phyloP scores from a whole-genome alignment of 768 basidiomycete genomes.

The Coprinellus micaceus region DNA sequence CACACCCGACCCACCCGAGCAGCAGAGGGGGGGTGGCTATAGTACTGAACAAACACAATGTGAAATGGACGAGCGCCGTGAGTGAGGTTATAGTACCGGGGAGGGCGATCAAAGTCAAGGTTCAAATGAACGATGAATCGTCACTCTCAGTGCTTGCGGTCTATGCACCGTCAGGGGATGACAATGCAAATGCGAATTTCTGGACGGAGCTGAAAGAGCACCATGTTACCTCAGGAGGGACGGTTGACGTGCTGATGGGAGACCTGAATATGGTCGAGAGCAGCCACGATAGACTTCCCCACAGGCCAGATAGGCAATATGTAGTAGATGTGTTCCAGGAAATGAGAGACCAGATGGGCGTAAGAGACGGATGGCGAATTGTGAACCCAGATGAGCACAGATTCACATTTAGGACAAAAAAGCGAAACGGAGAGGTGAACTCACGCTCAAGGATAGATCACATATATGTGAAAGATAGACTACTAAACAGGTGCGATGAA shows the following conservation, averaged over 20 bases:
- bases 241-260: slow-evolving; percentile 25
- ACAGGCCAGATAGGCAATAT: slow-evolving; percentile 9
- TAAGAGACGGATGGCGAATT: slow-evolving; percentile 27
- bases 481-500: slow-evolving; percentile 12
- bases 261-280: slow-evolving; percentile 35
- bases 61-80: slow-evolving; percentile 11
- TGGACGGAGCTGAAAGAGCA: slow-evolving; percentile 19
- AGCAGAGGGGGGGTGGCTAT: slow-evolving; percentile 28
- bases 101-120: slow-evolving; percentile 18
- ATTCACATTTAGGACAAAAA: slow-evolving; percentile 21
- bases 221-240: slow-evolving; percentile 8
- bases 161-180: slow-evolving; percentile 32
- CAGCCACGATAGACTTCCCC: slow-evolving; percentile 26
- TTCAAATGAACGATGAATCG: slow-evolving; percentile 12
- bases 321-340: slow-evolving; percentile 15
- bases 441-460: slow-evolving; percentile 27
- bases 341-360: slow-evolving; percentile 12
- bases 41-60: slow-evolving; percentile 27
- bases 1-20: slow-evolving; percentile 8
- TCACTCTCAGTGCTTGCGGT: slow-evolving; percentile 25
- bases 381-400: slow-evolving; percentile 14
- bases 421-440: slow-evolving; percentile 1
- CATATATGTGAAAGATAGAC: slow-evolving; percentile 21
- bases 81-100: slow-evolving; percentile 21
- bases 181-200: slow-evolving; percentile 23